Conservation (phyloP, 78 protist species). For the Dictyostelium purpureum region DNA sequence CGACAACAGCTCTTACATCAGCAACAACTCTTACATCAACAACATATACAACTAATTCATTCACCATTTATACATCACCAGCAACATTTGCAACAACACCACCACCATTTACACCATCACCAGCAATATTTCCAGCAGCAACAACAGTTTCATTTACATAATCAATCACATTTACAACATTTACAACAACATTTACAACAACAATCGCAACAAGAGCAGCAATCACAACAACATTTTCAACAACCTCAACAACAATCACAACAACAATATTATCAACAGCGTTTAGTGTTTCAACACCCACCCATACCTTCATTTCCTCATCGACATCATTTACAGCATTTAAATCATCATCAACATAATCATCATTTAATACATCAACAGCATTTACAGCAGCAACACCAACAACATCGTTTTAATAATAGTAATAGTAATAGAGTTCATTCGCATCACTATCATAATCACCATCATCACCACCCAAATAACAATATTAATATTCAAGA, state of each 20-base stretch:
- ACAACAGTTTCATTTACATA: too few relatives aligned
- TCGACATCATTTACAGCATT: background rate
- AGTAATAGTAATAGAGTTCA: background rate
- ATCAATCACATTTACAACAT: too few relatives aligned
- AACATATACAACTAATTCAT: background rate
- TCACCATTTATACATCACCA: too few relatives aligned
- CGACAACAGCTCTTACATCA: too few relatives aligned
- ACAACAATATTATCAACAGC: background rate
- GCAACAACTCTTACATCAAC: too few relatives aligned
- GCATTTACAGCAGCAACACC: background rate
- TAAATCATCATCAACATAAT: background rate
- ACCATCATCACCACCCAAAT: background rate
- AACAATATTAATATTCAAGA: background rate
- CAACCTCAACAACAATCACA: background rate
- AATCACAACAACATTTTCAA: too few relatives aligned
- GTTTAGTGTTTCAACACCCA: background rate
- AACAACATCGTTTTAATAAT: background rate
- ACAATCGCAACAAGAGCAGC: background rate
- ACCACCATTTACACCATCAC: too few relatives aligned
- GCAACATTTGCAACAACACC: too few relatives aligned
- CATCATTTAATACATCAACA: background rate
- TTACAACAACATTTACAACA: too few relatives aligned
- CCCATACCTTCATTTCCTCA: background rate
- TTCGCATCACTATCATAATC: background rate
- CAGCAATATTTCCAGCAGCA: too few relatives aligned